Conservation (phyloP, 2,329 filamentous ascomycete genomes). For the Cordyceps cicadae region DNA sequence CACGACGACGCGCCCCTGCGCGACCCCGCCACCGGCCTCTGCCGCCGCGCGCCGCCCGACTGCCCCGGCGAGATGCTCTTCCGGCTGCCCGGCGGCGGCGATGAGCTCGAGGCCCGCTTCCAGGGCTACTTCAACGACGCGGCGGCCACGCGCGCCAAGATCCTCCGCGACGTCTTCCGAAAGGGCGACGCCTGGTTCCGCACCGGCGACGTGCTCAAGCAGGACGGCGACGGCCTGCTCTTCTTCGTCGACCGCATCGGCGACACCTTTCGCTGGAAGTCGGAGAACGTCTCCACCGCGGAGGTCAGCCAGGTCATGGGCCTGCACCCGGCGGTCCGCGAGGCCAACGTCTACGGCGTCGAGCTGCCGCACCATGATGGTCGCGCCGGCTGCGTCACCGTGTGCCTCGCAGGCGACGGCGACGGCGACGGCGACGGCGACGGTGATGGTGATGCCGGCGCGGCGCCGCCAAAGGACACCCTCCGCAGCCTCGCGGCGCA, state of each 20-base stretch:
- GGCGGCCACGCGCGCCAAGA: constrained; percentile 62
- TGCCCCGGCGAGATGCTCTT: constrained; percentile 70
- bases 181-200: constrained; percentile 78
- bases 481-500: constrained; percentile 55
- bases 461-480: constrained; percentile 39
- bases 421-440: constrained; percentile 5
- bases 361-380: constrained; percentile 73
- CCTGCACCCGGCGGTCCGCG: constrained; percentile 54
- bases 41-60: constrained; percentile 46
- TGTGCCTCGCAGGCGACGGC: constrained; percentile 40
- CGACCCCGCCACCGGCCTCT: constrained; percentile 61
- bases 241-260: constrained; percentile 78
- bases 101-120: constrained; percentile 57
- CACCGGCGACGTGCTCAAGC: constrained; percentile 70
- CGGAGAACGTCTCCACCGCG: constrained; percentile 72
- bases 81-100: constrained; percentile 40
- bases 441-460: too few species aligned
- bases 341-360: constrained; percentile 84
- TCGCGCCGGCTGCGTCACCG: constrained; percentile 70
- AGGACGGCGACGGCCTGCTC: constrained; percentile 60
- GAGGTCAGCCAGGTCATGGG: constrained; percentile 72
- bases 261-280: constrained; percentile 74
- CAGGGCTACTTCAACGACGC: constrained; percentile 76
- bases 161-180: constrained; percentile 62
- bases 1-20: constrained; percentile 52